Percentiles rank a stretch among this genome's conserved stretches.
Evolutionary conservation across 495 filamentous ascomycete species (phyloP).

Genomic region (Penicillium antarcticum): DNA sequence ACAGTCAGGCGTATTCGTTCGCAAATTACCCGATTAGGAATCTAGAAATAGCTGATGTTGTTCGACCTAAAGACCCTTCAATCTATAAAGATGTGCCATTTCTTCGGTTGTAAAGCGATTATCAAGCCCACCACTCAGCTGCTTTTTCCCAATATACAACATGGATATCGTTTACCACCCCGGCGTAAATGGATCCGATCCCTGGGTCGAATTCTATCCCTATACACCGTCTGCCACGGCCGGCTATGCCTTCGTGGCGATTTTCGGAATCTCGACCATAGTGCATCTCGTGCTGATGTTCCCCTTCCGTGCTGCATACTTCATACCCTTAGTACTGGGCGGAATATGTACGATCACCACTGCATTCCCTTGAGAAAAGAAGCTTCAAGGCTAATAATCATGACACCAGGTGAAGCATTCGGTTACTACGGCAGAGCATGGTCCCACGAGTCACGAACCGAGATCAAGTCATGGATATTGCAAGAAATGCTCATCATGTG

Average conservation of each 20-base stretch:
- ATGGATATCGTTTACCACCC: slow-evolving; percentile 37
- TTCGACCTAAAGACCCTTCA: neutral
- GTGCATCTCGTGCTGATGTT: slow-evolving; percentile 42
- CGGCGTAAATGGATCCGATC: slow-evolving; percentile 28
- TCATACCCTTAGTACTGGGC: slow-evolving; percentile 55
- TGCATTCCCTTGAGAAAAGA: neutral
- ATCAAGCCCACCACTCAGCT: too few relatives aligned
- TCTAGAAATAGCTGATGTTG: neutral
- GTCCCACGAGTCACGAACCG: slow-evolving; percentile 26
- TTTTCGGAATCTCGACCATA: slow-evolving; percentile 42
- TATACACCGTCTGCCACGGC: slow-evolving; percentile 47
- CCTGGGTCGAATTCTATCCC: slow-evolving; percentile 43
- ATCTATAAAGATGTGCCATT: slow-evolving; percentile 11
- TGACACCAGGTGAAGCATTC: slow-evolving; percentile 38
- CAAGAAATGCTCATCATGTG: slow-evolving; percentile 46
- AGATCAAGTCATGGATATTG: slow-evolving; percentile 33
- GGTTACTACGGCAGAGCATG: slow-evolving; percentile 47
- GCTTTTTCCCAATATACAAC: neutral
- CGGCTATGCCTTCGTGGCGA: slow-evolving; percentile 44
- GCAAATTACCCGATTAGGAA: slow-evolving; percentile 25
- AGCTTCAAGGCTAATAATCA: neutral
- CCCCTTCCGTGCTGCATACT: slow-evolving; percentile 47
- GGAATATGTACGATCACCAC: slow-evolving; percentile 49
- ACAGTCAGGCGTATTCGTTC: slow-evolving; percentile 27
- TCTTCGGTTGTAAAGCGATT: neutral